Base-by-base conservation (phyloP, 805 yeast species). In the Barnettozyma californica region DNA sequence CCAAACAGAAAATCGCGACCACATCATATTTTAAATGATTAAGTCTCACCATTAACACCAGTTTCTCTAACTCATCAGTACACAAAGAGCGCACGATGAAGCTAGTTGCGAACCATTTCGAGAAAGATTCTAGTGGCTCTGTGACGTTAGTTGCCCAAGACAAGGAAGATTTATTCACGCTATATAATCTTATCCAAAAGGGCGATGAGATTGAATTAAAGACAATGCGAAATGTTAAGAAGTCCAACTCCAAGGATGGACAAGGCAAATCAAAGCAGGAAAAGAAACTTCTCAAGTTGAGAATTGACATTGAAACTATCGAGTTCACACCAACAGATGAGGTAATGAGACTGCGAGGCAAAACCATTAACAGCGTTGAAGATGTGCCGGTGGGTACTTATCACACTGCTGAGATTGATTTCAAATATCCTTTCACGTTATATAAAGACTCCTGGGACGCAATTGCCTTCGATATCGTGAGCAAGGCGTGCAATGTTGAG, bases 81-180 rank as follows among this genome's bases (percentile, higher is more conserved):
- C 33, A 11, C 6, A 29, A 13, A 29, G 31, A 27, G 13, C 33
- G 14, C 33, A 29, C 11, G n/a, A 82, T 84, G 91, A 83, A 81
- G 61, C 65, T 83, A 27, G 54, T 81, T 2, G 64, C 73, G 6
- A 75, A 77, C 50, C 58, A 65, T 16, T 64, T 80, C 34, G 80
- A 76, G 46, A 80, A 77, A 53, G 88, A 83, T 54, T 70, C 75
- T 44, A 75, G 84, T 49, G 95, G 92, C 6, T 67, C 75, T 2
- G 73, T 88, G 19, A 74, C 86, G 0, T 64, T 92, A 19, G 69
- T 81, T 4, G 91, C 97, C 0, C 86, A 91, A 59, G 98, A 94
- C 58, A 80, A 85, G 43, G 97, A 92, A 58, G 99, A 92, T 64
- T 71, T 94, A 52, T 94, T 97, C 89, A 82, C 86, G 23, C 62